A percentile compares a stretch with the other conserved stretches of the same genome.
These are phyloP conservation scores for Rhizophagus clarus DNA, from an alignment of 192 early-diverging fungal species.

Conservation along the genomic window DNA sequence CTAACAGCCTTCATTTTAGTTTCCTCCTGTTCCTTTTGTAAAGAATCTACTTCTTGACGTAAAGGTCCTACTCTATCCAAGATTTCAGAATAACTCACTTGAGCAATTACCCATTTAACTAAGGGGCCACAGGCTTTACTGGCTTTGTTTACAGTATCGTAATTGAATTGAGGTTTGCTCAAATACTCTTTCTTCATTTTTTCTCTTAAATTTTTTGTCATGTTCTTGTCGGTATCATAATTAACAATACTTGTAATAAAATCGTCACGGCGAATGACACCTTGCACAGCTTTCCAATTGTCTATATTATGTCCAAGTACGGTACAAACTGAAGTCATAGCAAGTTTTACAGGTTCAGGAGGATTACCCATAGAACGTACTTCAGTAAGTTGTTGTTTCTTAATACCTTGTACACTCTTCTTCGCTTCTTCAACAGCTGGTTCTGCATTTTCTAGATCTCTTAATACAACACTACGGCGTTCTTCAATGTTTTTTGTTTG, in stretches of 20 bases:
- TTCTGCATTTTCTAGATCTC: slow-evolving; percentile 93
- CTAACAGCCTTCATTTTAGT: slow-evolving; percentile 71
- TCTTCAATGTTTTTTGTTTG: slow-evolving; percentile 80
- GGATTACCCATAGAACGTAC: slow-evolving; percentile 97
- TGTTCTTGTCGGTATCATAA: slow-evolving; percentile 85
- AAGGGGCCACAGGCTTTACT: slow-evolving; percentile 98
- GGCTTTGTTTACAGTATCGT: slow-evolving; percentile 95
- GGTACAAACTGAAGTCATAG: slow-evolving; percentile 97
- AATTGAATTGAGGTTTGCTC: slow-evolving; percentile 85
- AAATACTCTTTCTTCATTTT: slow-evolving; percentile 80
- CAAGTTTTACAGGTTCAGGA: slow-evolving; percentile 92
- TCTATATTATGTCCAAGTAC: slow-evolving; percentile 85
- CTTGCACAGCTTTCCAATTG: slow-evolving; percentile 92
- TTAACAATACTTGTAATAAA: slow-evolving; percentile 97
- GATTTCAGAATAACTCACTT: slow-evolving; percentile 91
- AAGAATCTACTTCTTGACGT: slow-evolving; percentile 84
- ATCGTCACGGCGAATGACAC: slow-evolving; percentile 90
- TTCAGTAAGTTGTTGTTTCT: slow-evolving; percentile 95
- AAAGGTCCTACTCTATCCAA: slow-evolving; percentile 94
- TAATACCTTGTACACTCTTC: slow-evolving; percentile 91
- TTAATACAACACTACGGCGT: slow-evolving; percentile 77
- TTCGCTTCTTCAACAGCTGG: slow-evolving; percentile 97
- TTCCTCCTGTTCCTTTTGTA: slow-evolving; percentile 77
- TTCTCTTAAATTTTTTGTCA: slow-evolving; percentile 78
- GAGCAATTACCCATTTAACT: slow-evolving; percentile 97